Conservation (phyloP, 441 rosid genomes). For the Euphorbia corollata region DNA sequence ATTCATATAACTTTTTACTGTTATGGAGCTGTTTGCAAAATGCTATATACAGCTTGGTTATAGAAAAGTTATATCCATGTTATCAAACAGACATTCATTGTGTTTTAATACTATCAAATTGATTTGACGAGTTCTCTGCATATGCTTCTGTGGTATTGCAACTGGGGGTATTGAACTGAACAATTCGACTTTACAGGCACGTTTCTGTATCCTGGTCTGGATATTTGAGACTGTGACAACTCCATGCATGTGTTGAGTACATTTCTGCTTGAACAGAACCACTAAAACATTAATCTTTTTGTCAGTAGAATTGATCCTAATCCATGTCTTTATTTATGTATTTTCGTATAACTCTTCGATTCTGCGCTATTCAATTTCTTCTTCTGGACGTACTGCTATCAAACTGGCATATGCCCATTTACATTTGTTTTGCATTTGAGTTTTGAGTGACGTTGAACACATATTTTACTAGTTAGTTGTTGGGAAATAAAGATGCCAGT, state of each 20-base stretch:
- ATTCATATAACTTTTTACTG: slow-evolving; percentile 33
- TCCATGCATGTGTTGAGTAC: not conserved
- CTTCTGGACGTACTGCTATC: too few relatives aligned
- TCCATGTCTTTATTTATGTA: not conserved
- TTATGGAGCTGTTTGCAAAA: slow-evolving; percentile 32
- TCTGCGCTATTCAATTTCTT: not conserved
- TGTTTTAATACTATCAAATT: not conserved
- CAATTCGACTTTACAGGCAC: not conserved
- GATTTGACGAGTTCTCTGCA: not conserved
- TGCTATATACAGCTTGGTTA: not conserved
- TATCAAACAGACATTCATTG: not conserved
- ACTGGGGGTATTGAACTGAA: not conserved
- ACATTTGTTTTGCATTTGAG: not conserved
- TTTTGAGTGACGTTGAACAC: not conserved
- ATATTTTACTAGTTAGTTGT: not conserved
- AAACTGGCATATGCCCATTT: too few relatives aligned
- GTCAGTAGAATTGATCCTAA: not conserved
- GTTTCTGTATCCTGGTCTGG: not conserved
- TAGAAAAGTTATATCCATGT: not conserved
- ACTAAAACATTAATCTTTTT: not conserved
- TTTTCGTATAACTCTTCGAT: not conserved
- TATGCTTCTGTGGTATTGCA: not conserved
- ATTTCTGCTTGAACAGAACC: not conserved
- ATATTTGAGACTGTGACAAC: not conserved
- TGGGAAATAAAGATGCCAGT: not conserved